These are phyloP conservation scores for Kernera saxatilis DNA, from an alignment of 345 rosid species.

Conservation along the genomic window DNA sequence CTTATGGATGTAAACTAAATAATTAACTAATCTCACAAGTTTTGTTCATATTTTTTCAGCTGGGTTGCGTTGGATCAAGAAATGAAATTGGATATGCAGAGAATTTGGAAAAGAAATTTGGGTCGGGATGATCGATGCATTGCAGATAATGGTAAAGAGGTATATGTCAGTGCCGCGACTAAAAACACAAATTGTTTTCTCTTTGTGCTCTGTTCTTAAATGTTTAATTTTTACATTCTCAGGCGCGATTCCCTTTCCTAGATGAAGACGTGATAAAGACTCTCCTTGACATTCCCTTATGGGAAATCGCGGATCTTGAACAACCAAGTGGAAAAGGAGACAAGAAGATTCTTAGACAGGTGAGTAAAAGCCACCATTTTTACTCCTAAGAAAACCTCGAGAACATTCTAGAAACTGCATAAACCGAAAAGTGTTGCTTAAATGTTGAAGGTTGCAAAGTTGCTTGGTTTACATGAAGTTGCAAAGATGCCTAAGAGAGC, in stretches of 20 bases:
- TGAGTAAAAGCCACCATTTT: constrained; percentile 23
- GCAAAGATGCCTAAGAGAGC: constrained; percentile 84
- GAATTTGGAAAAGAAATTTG: constrained; percentile 94
- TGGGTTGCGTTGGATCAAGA: constrained; percentile 82
- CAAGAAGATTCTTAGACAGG: constrained; percentile 91
- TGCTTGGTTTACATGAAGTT: constrained; percentile 78
- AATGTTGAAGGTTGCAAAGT: constrained; percentile 58
- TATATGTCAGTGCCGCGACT: background rate
- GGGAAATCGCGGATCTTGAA: constrained; percentile 80
- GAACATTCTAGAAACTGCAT: background rate
- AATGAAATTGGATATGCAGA: constrained; percentile 97
- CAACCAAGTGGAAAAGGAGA: constrained; percentile 97
- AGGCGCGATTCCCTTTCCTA: constrained; percentile 95
- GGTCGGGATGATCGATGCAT: constrained; percentile 96
- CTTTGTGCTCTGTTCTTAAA: background rate
- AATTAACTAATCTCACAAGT: background rate
- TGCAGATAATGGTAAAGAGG: constrained; percentile 91
- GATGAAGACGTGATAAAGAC: constrained; percentile 89
- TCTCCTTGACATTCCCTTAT: constrained; percentile 73
- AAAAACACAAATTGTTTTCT: background rate
- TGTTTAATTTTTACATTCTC: background rate
- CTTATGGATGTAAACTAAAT: background rate
- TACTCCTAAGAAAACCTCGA: background rate
- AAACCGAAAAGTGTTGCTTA: background rate
- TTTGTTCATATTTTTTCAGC: constrained; percentile 32